phyloP scores from a whole-genome alignment of 2,329 filamentous ascomycete genomes.

The Zasmidium angulare region DNA sequence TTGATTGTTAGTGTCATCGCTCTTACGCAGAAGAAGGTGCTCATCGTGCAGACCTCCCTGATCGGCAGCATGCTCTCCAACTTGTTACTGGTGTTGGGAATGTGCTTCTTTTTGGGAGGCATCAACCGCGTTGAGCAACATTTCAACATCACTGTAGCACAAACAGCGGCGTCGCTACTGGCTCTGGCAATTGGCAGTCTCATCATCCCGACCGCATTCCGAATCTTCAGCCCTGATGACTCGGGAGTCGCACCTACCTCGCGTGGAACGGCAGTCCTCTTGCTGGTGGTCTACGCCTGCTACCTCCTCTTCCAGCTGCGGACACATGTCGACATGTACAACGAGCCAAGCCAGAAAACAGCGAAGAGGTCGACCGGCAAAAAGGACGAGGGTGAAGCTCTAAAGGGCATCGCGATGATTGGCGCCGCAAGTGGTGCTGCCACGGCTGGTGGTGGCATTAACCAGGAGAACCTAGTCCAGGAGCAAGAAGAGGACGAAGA shows the following conservation, averaged over 20 bases:
- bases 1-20: slow-evolving; percentile 74
- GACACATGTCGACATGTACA: slow-evolving; percentile 79
- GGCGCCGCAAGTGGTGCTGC: slow-evolving; percentile 54
- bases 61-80: slow-evolving; percentile 92
- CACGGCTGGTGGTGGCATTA: slow-evolving; percentile 50
- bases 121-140: slow-evolving; percentile 76
- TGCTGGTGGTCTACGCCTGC: slow-evolving; percentile 77
- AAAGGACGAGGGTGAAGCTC: slow-evolving; percentile 51
- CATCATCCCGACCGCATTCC: slow-evolving; percentile 88
- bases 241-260: slow-evolving; percentile 51
- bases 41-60: slow-evolving; percentile 89
- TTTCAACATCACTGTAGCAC: slow-evolving; percentile 90
- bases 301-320: slow-evolving; percentile 92
- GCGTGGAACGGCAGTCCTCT: slow-evolving; percentile 73
- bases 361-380: slow-evolving; percentile 54
- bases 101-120: slow-evolving; percentile 88
- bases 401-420: slow-evolving; percentile 52
- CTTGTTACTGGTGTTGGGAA: slow-evolving; percentile 76
- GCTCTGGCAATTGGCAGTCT: slow-evolving; percentile 76
- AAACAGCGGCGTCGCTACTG: slow-evolving; percentile 80
- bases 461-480: slow-evolving; percentile 49
- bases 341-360: slow-evolving; percentile 74
- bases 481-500: slow-evolving; percentile 64
- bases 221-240: slow-evolving; percentile 46
- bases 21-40: slow-evolving; percentile 68